Base-by-base conservation (phyloP, 352 stramenopile genomes). In the Globisporangium alternatum region DNA sequence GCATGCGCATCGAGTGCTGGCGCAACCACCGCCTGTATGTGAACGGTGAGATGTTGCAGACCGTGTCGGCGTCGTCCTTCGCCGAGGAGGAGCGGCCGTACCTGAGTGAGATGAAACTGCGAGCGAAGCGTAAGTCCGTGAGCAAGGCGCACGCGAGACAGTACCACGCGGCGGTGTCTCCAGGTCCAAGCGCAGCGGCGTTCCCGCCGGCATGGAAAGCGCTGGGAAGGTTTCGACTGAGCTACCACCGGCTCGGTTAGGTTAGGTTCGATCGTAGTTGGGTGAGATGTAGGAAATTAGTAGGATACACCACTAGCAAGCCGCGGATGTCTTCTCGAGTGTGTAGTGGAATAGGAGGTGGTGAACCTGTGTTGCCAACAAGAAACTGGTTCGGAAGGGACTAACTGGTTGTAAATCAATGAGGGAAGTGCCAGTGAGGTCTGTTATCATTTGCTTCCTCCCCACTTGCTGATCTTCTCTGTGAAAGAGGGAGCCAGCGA, bases 21-120 rank as follows among this genome's bases (percentile, higher is more conserved):
- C 69, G 54, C 28, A 72, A 78, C 57, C 63, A 76, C 31, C 70
- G 77, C 17, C 57, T 89, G 4, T 74, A 67, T 33, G 55, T 88
- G 47, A 71, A 78, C 33, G 80, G 80, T 28, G 75, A 89, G 21
- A 70, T 88, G 57, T 57, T 83, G 35, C 68, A 68, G 31, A 86
- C 76, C 0, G 68, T 63, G 19, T 59, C 56, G 4, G 44, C 58
- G 39, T 69, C 64, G 54, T 68, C 72, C 5, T 75, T 82, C 44
- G 62, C 63, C 15, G 39, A 68, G 9, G 80, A 81, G 13, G 77
- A 85, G 47, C 63, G 70, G 5, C 62, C 72, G 45, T 85, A 72
- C 59, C 55, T 87, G 10, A 60, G 67, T 17, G 80, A 89, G 53
- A 83, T 86, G 70, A 71, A 73, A 35, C 64, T 89, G 39, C 69